These are phyloP conservation scores for Microthlaspi erraticum DNA, from an alignment of 345 rosid species.

Conservation along the genomic window DNA sequence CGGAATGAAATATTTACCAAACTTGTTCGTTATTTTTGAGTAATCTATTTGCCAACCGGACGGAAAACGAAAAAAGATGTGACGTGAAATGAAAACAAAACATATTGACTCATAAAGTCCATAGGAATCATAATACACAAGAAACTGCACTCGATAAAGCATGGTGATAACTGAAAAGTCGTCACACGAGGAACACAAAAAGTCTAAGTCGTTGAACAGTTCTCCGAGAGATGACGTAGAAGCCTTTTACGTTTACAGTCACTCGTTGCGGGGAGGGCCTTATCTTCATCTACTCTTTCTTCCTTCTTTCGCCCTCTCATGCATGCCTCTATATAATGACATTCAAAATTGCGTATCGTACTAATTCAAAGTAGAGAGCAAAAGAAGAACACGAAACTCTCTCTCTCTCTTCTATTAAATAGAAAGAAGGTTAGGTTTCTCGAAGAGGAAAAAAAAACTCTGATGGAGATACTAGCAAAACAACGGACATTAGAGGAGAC, in stretches of 20 bases:
- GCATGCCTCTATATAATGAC: not conserved
- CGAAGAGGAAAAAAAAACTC: not conserved
- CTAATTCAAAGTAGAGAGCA: not conserved
- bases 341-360: slow-evolving; percentile 14
- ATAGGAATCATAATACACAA: not conserved
- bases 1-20: too few species aligned
- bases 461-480: slow-evolving; percentile 35
- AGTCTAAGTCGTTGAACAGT: slow-evolving; percentile 26
- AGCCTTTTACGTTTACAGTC: not conserved
- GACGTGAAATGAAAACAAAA: slow-evolving; percentile 1
- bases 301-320: slow-evolving; percentile 4
- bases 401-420: not conserved
- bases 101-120: slow-evolving; percentile 5
- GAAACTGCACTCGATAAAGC: not conserved
- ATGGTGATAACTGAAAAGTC: slow-evolving; percentile 1
- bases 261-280: slow-evolving; percentile 16
- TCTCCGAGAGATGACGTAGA: slow-evolving; percentile 17
- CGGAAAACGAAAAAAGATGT: too few species aligned
- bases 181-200: slow-evolving; percentile 8
- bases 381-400: slow-evolving; percentile 15
- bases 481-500: slow-evolving; percentile 59
- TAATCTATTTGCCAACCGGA: too few species aligned
- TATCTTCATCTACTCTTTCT: slow-evolving; percentile 27
- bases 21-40: too few species aligned
- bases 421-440: not conserved